These are phyloP conservation scores for Bassia scoparia DNA, from an alignment of 148 eudicot genomes.

Conservation along the genomic window DNA sequence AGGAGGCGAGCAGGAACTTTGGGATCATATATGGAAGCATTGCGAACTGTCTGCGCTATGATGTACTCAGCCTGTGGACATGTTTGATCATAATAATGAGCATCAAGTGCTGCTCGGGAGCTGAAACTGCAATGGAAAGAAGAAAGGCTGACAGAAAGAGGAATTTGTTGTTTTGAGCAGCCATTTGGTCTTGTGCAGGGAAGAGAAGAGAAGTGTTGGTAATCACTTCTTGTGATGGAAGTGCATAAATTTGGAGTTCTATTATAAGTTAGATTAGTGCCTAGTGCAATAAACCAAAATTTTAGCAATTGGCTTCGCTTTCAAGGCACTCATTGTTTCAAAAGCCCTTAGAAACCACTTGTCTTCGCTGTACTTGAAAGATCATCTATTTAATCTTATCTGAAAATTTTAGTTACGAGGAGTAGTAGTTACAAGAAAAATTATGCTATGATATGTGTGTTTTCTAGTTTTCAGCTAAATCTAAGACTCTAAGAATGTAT, in stretches of 20 bases:
- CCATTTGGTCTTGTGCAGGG: slow-evolving; percentile 27
- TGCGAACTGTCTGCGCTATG: slow-evolving; percentile 40
- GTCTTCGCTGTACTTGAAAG: slow-evolving; percentile 23
- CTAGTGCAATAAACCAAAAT: background rate
- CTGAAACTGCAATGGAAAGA: slow-evolving; percentile 22
- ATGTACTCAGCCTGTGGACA: slow-evolving; percentile 60
- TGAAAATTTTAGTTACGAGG: background rate
- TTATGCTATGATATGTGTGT: background rate
- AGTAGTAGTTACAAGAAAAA: background rate
- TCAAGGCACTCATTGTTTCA: slow-evolving; percentile 23
- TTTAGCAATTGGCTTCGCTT: slow-evolving; percentile 8
- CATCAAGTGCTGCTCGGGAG: slow-evolving; percentile 41
- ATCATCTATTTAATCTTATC: background rate
- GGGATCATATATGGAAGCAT: slow-evolving; percentile 48
- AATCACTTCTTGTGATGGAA: slow-evolving; percentile 19
- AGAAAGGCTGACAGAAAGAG: slow-evolving; percentile 18
- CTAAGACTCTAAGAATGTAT: too few relatives aligned
- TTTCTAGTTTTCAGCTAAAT: background rate
- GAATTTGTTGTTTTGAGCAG: slow-evolving; percentile 19
- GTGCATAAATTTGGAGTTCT: slow-evolving; percentile 1
- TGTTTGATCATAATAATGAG: slow-evolving; percentile 49
- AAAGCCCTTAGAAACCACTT: slow-evolving; percentile 3
- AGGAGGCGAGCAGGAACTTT: slow-evolving; percentile 65
- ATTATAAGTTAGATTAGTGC: slow-evolving; percentile 8
- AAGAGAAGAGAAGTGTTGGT: background rate